These are phyloP conservation scores for Termitomyces sp. DNA, from an alignment of 768 basidiomycete species.

Conservation along the genomic window DNA sequence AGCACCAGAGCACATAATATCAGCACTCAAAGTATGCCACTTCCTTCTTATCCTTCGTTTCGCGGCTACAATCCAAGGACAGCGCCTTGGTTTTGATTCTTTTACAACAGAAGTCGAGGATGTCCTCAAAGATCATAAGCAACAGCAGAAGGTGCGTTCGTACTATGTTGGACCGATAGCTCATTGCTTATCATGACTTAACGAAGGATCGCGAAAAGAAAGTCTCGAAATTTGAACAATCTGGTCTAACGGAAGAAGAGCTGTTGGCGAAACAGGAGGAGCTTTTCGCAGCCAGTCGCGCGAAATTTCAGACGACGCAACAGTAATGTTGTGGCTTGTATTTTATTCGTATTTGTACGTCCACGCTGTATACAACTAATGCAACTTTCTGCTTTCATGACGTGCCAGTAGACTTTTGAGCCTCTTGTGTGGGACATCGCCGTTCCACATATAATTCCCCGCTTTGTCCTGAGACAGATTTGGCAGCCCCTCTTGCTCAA, in stretches of 20 bases:
- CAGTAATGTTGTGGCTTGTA: conserved; percentile 31
- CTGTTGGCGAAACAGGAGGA: conserved; percentile 83
- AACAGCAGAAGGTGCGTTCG: conserved; percentile 79
- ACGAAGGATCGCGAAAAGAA: conserved; percentile 86
- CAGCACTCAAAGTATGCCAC: conserved; percentile 74
- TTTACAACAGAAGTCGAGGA: conserved; percentile 90
- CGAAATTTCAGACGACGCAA: conserved; percentile 66
- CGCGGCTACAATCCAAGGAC: conserved; percentile 8
- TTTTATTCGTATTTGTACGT: conserved; percentile 21
- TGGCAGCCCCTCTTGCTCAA: conserved; percentile 83
- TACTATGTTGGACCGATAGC: background rate
- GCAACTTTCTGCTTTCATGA: conserved; percentile 27
- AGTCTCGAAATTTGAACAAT: conserved; percentile 82
- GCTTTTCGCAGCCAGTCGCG: conserved; percentile 89
- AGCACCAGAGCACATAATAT: conserved; percentile 93
- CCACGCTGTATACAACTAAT: conserved; percentile 33
- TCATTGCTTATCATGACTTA: conserved; percentile 2
- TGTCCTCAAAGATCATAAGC: conserved; percentile 94
- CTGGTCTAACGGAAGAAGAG: conserved; percentile 90
- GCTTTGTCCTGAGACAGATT: conserved; percentile 28
- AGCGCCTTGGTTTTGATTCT: conserved; percentile 91
- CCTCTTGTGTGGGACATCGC: conserved; percentile 57
- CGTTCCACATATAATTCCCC: conserved; percentile 58
- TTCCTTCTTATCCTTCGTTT: background rate
- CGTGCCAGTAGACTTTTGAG: conserved; percentile 49